Conservation (phyloP, 2,329 filamentous ascomycete species). For the Westerdykella aurantiaca region DNA sequence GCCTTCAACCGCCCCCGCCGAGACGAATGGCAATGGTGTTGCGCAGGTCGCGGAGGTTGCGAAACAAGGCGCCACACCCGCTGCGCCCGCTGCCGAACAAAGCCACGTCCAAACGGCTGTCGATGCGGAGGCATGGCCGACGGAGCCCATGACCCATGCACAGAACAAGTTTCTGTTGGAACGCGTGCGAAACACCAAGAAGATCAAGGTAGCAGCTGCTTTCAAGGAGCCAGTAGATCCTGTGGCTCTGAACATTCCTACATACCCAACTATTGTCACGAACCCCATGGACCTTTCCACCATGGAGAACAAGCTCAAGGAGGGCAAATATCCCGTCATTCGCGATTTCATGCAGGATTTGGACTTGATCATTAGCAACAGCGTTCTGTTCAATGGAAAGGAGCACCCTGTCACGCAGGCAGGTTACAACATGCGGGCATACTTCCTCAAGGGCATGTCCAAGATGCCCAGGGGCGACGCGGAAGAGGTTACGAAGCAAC, state of each 20-base stretch:
- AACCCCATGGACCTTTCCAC: slow-evolving; percentile 78
- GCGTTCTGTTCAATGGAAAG: slow-evolving; percentile 73
- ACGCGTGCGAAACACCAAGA: slow-evolving; percentile 70
- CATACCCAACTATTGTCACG: slow-evolving; percentile 65
- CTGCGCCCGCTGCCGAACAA: slow-evolving; percentile 28
- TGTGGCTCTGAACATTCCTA: slow-evolving; percentile 69
- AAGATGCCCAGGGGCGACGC: slow-evolving; percentile 53
- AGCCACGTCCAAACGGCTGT: slow-evolving; percentile 29
- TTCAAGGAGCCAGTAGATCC: slow-evolving; percentile 75
- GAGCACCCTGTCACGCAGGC: slow-evolving; percentile 67
- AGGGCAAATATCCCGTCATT: slow-evolving; percentile 62
- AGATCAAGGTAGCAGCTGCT: slow-evolving; percentile 70
- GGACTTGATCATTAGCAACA: slow-evolving; percentile 72
- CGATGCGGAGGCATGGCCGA: slow-evolving; percentile 28
- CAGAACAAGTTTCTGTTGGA: slow-evolving; percentile 60
- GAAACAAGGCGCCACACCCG: slow-evolving; percentile 10
- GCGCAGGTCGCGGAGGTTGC: not conserved
- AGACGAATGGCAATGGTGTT: slow-evolving; percentile 23
- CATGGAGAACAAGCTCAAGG: slow-evolving; percentile 75
- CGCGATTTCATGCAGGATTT: slow-evolving; percentile 70
- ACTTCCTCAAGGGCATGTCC: slow-evolving; percentile 56
- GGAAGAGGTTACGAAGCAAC: slow-evolving; percentile 52
- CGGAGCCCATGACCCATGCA: slow-evolving; percentile 43
- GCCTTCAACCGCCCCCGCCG: slow-evolving; percentile 28
- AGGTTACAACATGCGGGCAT: slow-evolving; percentile 56